Base-by-base conservation (phyloP, 805 yeast species). In the Lachancea thermotolerans region DNA sequence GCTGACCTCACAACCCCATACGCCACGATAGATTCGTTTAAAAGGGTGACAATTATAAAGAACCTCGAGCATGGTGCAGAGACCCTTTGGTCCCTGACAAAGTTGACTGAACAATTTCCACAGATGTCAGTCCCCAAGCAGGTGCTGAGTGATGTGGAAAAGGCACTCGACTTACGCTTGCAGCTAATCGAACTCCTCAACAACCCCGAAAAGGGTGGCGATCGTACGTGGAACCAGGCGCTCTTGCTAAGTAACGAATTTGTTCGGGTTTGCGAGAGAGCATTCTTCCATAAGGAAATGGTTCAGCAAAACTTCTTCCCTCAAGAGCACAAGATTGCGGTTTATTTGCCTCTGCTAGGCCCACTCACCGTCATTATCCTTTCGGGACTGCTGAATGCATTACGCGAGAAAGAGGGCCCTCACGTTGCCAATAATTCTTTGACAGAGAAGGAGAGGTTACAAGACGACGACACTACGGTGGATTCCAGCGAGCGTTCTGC, bases 301-400 rank as follows among this genome's bases (percentile, higher is more conserved):
- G 87, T 93, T 27, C 95, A 88, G 57, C 97, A 91, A 60, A 87
- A 84, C 45, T 89, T 85, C 63, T 88, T 90, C 71, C 98, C 99
- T 0, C 91, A 85, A 51, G 97, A 91, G 62, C 99, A 91, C 60
- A 90, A 87, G 62, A 72, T 93, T 57, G 98, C 99, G 0, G 95
- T 93, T 1, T 93, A 89, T 54, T 70, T 88, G 58, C 99, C 99
- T 0, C 68, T 91, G 37, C 62, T 90, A 31, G 98, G 98, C 0
- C 99, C 99, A 1, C 69, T 89, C 31, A 67, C 76, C 1, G 76
- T 91, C 21, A 89, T 93, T 17, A 59, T 77, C 10, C 16, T 71
- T 1, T 60, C 81, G 45, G 84, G 82, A 0, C 44, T 75, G 1
- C 17, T 80, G 3, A 76, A 80, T 48, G 52, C 72, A 2, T 11